Percentiles rank a stretch among this genome's conserved stretches.
Conservation (phyloP, 768 basidiomycete species). For the Trametes gibbosa region DNA sequence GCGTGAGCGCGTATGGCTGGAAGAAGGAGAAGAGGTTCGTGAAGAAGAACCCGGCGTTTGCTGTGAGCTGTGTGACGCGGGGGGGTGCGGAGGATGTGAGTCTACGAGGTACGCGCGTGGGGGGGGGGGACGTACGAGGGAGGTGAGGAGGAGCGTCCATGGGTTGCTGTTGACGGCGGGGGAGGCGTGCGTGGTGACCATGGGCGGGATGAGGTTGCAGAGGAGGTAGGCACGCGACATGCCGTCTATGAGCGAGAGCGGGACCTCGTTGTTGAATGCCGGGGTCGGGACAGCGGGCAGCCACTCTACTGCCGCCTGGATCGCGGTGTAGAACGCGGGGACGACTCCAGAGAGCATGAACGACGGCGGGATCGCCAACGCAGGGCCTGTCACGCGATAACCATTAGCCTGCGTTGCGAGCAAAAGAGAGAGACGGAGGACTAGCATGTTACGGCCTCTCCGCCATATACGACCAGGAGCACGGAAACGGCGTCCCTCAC, state of each 20-base stretch:
- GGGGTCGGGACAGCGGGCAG: conserved; percentile 56
- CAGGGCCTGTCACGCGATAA: conserved; percentile 44
- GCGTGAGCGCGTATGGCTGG: conserved; percentile 61
- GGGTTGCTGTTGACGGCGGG: conserved; percentile 60
- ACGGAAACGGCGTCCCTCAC: conserved; percentile 55
- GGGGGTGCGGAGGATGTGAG: background rate
- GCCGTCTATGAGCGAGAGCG: conserved; percentile 72
- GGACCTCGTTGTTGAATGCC: conserved; percentile 60
- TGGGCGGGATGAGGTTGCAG: conserved; percentile 72
- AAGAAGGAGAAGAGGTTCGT: conserved; percentile 73
- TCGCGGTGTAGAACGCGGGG: conserved; percentile 56
- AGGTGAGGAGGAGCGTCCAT: conserved; percentile 72
- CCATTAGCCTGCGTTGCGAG: background rate
- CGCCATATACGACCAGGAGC: conserved; percentile 71
- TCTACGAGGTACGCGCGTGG: background rate
- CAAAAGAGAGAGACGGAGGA: background rate
- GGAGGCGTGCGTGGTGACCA: conserved; percentile 53
- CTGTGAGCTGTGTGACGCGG: conserved; percentile 45
- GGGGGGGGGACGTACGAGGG: conserved; percentile 49
- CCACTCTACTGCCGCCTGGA: conserved; percentile 59
- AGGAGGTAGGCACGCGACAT: conserved; percentile 77
- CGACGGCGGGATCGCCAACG: conserved; percentile 66
- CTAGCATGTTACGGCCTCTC: conserved; percentile 69
- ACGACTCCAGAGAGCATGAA: conserved; percentile 75
- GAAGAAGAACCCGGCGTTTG: conserved; percentile 82